phyloP scores from a whole-genome alignment of 768 basidiomycete species.

The Cantharellus anzutake region DNA sequence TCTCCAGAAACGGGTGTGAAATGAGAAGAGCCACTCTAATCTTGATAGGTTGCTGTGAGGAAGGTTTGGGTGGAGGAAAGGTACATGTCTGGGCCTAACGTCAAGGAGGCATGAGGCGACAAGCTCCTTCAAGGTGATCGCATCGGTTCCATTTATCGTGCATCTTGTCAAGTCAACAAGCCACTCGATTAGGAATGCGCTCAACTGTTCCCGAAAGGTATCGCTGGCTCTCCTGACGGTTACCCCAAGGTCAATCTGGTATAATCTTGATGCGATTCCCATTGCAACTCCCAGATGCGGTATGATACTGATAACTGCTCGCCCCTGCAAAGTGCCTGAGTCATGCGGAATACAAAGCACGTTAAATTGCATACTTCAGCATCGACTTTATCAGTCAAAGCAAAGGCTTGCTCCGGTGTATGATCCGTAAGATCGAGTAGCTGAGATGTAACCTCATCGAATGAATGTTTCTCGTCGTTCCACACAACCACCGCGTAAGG shows the following conservation, averaged over 20 bases:
- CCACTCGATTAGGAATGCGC: slow-evolving; percentile 72
- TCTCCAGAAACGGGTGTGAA: slow-evolving; percentile 76
- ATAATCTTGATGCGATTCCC: slow-evolving; percentile 58
- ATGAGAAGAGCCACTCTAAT: slow-evolving; percentile 58
- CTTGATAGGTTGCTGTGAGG: slow-evolving; percentile 32
- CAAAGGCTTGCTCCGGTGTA: slow-evolving; percentile 36
- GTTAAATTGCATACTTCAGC: slow-evolving; percentile 23
- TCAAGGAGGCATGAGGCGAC: slow-evolving; percentile 50
- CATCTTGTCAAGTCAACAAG: slow-evolving; percentile 60
- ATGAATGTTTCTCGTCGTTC: slow-evolving; percentile 97
- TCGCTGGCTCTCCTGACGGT: slow-evolving; percentile 76
- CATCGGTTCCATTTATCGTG: slow-evolving; percentile 36
- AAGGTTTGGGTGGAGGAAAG: slow-evolving; percentile 10
- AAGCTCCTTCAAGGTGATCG: slow-evolving; percentile 47
- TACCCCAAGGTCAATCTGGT: slow-evolving; percentile 80
- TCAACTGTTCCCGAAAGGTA: slow-evolving; percentile 74
- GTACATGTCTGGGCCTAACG: slow-evolving; percentile 20
- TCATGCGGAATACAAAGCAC: background rate
- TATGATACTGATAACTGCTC: slow-evolving; percentile 69
- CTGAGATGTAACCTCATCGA: slow-evolving; percentile 66
- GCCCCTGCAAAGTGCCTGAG: slow-evolving; percentile 26
- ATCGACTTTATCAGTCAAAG: slow-evolving; percentile 43
- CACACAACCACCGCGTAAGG: slow-evolving; percentile 71
- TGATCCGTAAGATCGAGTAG: slow-evolving; percentile 35
- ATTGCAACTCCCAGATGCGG: slow-evolving; percentile 33